Evolutionary conservation across 2,329 filamentous ascomycete species (phyloP).

Genomic region (Colletotrichum nymphaeae): DNA sequence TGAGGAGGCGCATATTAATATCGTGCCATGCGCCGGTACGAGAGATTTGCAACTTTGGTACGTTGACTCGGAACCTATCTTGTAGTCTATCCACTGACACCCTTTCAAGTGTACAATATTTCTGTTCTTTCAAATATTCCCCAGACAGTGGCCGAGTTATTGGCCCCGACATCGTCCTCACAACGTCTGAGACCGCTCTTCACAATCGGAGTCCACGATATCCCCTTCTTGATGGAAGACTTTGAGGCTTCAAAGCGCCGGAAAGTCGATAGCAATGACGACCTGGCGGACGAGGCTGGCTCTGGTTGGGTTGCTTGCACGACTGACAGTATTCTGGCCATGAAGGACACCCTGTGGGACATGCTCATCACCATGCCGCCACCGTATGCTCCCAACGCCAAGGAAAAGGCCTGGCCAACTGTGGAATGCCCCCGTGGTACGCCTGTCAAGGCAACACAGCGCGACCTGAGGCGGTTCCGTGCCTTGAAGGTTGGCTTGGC

Average conservation of each 20-base stretch:
- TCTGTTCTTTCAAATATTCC: conserved; percentile 94
- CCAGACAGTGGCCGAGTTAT: conserved; percentile 74
- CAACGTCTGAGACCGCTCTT: conserved; percentile 86
- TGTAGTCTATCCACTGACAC: background rate
- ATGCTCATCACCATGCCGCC: conserved; percentile 86
- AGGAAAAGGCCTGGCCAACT: conserved; percentile 78
- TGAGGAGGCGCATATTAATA: conserved; percentile 89
- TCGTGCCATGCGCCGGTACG: conserved; percentile 89
- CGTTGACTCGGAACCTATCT: conserved; percentile 34
- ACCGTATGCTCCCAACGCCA: conserved; percentile 65
- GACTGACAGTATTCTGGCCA: conserved; percentile 90
- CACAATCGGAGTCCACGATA: conserved; percentile 92
- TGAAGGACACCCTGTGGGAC: conserved; percentile 90
- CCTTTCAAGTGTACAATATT: conserved; percentile 82
- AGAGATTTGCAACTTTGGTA: conserved; percentile 89
- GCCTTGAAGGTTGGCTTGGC: conserved; percentile 74
- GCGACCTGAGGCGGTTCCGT: conserved; percentile 85
- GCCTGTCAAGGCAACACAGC: conserved; percentile 85
- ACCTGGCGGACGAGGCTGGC: conserved; percentile 58
- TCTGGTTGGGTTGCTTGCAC: conserved; percentile 93
- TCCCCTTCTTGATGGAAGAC: conserved; percentile 78
- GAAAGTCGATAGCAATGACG: conserved; percentile 48
- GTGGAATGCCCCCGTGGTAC: conserved; percentile 75
- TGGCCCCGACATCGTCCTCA: conserved; percentile 71
- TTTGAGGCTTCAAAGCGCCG: conserved; percentile 58